Base-by-base conservation (phyloP, 345 rosid species). In the Camelina sativa region DNA sequence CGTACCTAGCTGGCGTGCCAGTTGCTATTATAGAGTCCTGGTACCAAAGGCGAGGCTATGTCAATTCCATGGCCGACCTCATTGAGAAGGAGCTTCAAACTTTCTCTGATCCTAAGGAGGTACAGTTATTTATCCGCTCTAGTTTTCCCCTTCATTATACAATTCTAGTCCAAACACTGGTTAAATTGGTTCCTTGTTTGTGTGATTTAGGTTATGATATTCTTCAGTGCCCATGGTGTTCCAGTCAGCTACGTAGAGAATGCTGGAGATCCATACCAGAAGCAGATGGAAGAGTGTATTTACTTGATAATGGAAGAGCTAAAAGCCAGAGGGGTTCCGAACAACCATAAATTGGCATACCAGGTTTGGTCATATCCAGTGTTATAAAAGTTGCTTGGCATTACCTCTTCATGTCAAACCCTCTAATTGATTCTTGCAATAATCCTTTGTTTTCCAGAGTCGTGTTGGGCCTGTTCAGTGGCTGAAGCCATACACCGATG, bases 381-480 rank as follows among this genome's bases (percentile, higher is more conserved):
- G 8, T 34, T 15, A 4, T 50, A 43, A 11, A 48, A 19, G 25
- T 23, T 58, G 4, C 2, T 22, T 66, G 40, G 35, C 62, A 15
- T 43, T 19, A 44, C 81, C 58, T 61, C 47, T 50, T 23, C 12
- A n/a, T 60, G 47, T 25, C 38, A 48, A 59, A 1, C 47, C 46
- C 9, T 70, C 5, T 41, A 51, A 71, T 20, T 55, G 50, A 53
- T 47, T 62, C 62, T 71, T 62, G 34, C 51, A 25, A 58, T 25
- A 12, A 4, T 7, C 8, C 22, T 10, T 15, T 25, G 8, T 41
- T 73, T 41, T 38, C 59, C 83, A 95, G 99, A 92, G 96, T 79
- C 94, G 99, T 82, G 99, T 92, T 73, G 98, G 99, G 22, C 99
- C 97, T 71, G 97, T 92, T 56, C 86, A 89, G 40, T 95, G 98